Percentiles rank a stretch among this genome's conserved stretches.
phyloP scores from a whole-genome alignment of 805 yeast genomes.

The Limtongia smithiae region DNA sequence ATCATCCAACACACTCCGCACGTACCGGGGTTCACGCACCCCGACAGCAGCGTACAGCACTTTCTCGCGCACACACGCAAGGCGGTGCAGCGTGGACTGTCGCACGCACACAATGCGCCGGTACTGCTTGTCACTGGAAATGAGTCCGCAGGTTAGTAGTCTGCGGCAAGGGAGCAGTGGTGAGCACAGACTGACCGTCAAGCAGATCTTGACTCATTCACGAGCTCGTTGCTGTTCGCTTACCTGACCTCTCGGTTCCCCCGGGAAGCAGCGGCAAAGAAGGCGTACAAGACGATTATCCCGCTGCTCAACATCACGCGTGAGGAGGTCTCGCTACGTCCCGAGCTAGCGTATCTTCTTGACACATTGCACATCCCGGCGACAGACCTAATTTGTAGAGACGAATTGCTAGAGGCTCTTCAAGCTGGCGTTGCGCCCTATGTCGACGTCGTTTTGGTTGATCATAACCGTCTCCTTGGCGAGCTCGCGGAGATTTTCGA shows the following conservation, averaged over 20 bases:
- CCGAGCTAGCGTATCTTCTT: constrained; percentile 63
- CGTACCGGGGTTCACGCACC: too few species aligned
- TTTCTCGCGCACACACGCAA: constrained; percentile 16
- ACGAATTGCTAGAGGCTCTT: constrained; percentile 50
- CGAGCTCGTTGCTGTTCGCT: constrained; percentile 70
- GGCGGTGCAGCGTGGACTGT: constrained; percentile 14
- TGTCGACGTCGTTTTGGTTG: constrained; percentile 62
- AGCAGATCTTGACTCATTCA: constrained; percentile 76
- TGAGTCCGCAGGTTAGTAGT: constrained; percentile 59
- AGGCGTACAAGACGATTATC: constrained; percentile 39
- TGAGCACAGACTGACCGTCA: background rate
- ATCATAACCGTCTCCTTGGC: constrained; percentile 71
- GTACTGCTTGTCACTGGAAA: constrained; percentile 63
- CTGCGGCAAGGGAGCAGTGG: background rate
- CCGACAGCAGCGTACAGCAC: constrained; percentile 17
- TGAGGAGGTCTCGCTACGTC: constrained; percentile 62
- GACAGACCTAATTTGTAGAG: constrained; percentile 56
- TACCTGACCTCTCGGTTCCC: constrained; percentile 44
- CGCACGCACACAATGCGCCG: background rate
- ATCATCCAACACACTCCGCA: too few species aligned
- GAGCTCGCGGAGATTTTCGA: constrained; percentile 36
- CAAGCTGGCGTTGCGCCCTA: constrained; percentile 16
- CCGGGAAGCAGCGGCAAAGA: background rate
- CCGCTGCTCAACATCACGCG: constrained; percentile 75
- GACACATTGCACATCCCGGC: constrained; percentile 45